Base-by-base conservation (phyloP, 768 basidiomycete genomes). In the Gymnopilus junonius region DNA sequence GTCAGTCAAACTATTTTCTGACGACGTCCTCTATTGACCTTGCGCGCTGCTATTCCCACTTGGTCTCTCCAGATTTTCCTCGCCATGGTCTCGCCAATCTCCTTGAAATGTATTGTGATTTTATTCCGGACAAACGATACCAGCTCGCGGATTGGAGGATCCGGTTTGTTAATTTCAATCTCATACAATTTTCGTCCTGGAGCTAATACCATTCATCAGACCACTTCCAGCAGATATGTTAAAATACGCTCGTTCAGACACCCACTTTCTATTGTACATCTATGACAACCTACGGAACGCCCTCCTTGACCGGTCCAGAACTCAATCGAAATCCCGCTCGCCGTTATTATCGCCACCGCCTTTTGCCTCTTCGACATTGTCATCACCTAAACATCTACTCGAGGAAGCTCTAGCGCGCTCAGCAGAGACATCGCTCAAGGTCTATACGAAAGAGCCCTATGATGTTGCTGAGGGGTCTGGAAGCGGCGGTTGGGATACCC, bases 91-190 rank as follows among this genome's bases (percentile, higher is more conserved):
- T 99, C 14, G 93, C 93, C 0, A 85, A 88, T 43, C 82, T 99
- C 12, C 84, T 99, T 8, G 87, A 90, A 67, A 89, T 91, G 81
- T 98, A 94, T 71, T 96, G 94, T 70, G 89, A 94, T 69, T 95
- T 95, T 68, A 83, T 84, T 7, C 87, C 97, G 0, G 97, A 99
- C 79, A 99, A 99, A 77, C 87, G 94, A 31, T 99, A 97, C 72
- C 97, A 98, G 70, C 82, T 97, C 6, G 97, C 97, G 10, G 97
- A 99, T 74, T 99, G 97, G 97, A 88, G 97, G 25, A 93, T 98
- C 67, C 85, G 95, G 87, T 91, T 42, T 29, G 83, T 68, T 10
- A 8, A 12, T 32, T 1, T 21, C 20, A 32, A 37, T 25, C 58
- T 63, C 55, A 20, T 14, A 14, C 2, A 17, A n/a, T 1, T 7